Evolutionary conservation across 1,284 basidiomycete genomes (phyloP), one percentile per base, ranked within the genome.

Genomic region (Cutaneotrichosporon daszewskae): DNA sequence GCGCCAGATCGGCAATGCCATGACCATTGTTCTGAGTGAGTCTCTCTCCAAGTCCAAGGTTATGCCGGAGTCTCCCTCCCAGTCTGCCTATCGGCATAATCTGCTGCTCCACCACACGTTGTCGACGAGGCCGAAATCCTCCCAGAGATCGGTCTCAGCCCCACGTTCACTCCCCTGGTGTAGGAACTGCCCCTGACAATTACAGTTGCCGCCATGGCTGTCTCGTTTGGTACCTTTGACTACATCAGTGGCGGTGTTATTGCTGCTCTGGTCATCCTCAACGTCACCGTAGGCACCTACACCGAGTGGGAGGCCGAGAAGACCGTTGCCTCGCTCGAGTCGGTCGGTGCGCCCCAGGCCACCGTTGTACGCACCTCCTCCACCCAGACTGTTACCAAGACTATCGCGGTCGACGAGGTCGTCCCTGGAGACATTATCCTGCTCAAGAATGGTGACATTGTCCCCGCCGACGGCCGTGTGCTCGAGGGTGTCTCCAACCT

Each of bases 161-260:
- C n/a, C n/a, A n/a, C n/a, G n/a, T n/a, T n/a, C n/a, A n/a, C n/a
- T n/a, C n/a, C n/a, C n/a, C n/a, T n/a, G n/a, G n/a, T n/a, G n/a
- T n/a, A n/a, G n/a, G n/a, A n/a, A n/a, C n/a, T n/a, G n/a, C n/a
- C n/a, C n/a, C n/a, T n/a, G n/a, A n/a, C n/a, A n/a, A n/a, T n/a
- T n/a, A n/a, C 78, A 40, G 66, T 83, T 43, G 76, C 76, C 20
- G 80, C 80, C 18, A 75, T 83, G 71, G 76, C 76, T 10, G 74
- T 82, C 17, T 81, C 79, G 9, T 79, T 83, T 48, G 81, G 77
- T 43, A 77, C 79, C n/a, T 67, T 75, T 53, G 78, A 79, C 44
- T 84, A 76, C 69, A 77, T 83, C 47, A 79, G 79, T 58, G 80
- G 78, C 25, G 80, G 77, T 39, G 81, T 83, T 29, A 79, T 83